These are phyloP conservation scores for Calonectria leucothoes DNA, from an alignment of 2,329 filamentous ascomycete species.

Conservation along the genomic window DNA sequence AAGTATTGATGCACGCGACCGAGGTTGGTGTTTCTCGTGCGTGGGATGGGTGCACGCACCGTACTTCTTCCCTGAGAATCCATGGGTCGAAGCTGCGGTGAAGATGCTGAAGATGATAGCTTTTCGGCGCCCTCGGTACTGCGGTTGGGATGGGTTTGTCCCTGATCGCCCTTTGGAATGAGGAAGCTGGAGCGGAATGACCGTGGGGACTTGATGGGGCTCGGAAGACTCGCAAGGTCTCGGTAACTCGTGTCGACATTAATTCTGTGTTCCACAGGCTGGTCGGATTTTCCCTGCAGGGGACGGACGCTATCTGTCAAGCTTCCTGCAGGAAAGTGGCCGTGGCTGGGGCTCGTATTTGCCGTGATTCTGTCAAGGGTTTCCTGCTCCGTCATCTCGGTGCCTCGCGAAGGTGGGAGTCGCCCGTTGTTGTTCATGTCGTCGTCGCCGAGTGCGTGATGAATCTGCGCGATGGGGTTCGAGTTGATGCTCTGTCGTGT, in stretches of 20 bases:
- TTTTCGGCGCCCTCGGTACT: slow-evolving; percentile 80
- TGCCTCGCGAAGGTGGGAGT: slow-evolving; percentile 79
- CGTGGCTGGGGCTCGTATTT: slow-evolving; percentile 78
- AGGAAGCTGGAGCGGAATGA: slow-evolving; percentile 84
- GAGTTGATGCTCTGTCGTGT: slow-evolving; percentile 69
- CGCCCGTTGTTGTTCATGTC: slow-evolving; percentile 61
- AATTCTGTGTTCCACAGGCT: slow-evolving; percentile 58
- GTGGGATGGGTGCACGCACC: slow-evolving; percentile 35
- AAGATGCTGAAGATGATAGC: slow-evolving; percentile 83
- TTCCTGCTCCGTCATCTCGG: slow-evolving; percentile 82
- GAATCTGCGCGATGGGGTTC: slow-evolving; percentile 53
- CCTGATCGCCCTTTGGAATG: slow-evolving; percentile 67
- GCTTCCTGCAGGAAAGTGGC: slow-evolving; percentile 69
- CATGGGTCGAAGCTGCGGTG: slow-evolving; percentile 71
- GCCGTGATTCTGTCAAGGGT: slow-evolving; percentile 77
- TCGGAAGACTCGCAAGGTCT: slow-evolving; percentile 62
- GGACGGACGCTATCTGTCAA: slow-evolving; percentile 84
- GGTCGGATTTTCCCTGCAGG: slow-evolving; percentile 64
- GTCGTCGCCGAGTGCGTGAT: slow-evolving; percentile 49
- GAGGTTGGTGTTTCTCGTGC: slow-evolving; percentile 51
- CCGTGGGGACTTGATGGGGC: slow-evolving; percentile 76
- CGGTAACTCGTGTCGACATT: slow-evolving; percentile 72
- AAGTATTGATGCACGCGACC: slow-evolving; percentile 90
- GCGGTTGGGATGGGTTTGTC: slow-evolving; percentile 60
- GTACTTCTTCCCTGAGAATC: slow-evolving; percentile 48